Evolutionary conservation across 108 stramenopile genomes (phyloP).

Genomic region (Cyclotella sp.): DNA sequence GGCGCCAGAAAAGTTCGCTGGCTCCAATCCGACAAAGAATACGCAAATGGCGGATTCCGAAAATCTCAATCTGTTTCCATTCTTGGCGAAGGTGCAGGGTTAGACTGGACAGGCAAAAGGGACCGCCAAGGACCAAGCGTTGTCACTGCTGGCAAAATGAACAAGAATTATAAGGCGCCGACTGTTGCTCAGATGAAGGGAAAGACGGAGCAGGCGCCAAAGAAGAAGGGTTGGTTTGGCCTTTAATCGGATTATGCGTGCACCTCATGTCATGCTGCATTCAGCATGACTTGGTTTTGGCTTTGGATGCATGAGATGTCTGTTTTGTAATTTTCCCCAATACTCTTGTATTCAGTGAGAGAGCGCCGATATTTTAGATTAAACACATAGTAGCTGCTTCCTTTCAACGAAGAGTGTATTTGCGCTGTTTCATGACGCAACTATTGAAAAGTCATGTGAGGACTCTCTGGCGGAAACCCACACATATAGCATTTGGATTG

Average conservation of each 20-base stretch:
- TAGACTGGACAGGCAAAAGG: slow-evolving; percentile 83
- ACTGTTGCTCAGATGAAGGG: slow-evolving; percentile 64
- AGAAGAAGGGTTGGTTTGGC: slow-evolving; percentile 72
- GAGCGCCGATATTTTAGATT: too few relatives aligned
- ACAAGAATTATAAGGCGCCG: slow-evolving; percentile 85
- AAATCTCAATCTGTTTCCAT: slow-evolving; percentile 78
- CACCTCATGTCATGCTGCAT: not conserved
- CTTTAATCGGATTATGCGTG: slow-evolving; percentile 47
- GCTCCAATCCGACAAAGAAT: slow-evolving; percentile 55
- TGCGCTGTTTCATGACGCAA: too few relatives aligned
- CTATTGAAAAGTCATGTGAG: too few relatives aligned
- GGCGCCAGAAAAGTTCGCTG: slow-evolving; percentile 55
- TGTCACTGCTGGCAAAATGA: slow-evolving; percentile 39
- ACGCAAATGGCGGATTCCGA: slow-evolving; percentile 82
- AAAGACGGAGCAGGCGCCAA: slow-evolving; percentile 37
- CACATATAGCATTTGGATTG: too few relatives aligned
- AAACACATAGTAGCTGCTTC: too few relatives aligned
- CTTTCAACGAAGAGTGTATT: too few relatives aligned
- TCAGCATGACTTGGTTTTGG: not conserved
- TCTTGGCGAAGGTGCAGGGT: slow-evolving; percentile 75
- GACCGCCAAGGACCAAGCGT: slow-evolving; percentile 33
- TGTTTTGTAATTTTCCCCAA: not conserved
- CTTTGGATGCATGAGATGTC: not conserved
- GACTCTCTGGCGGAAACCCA: too few relatives aligned
- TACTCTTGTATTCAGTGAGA: too few relatives aligned